Evolutionary conservation across 2,329 filamentous ascomycete genomes (phyloP).

Genomic region (Malbranchea cinnamomea): DNA sequence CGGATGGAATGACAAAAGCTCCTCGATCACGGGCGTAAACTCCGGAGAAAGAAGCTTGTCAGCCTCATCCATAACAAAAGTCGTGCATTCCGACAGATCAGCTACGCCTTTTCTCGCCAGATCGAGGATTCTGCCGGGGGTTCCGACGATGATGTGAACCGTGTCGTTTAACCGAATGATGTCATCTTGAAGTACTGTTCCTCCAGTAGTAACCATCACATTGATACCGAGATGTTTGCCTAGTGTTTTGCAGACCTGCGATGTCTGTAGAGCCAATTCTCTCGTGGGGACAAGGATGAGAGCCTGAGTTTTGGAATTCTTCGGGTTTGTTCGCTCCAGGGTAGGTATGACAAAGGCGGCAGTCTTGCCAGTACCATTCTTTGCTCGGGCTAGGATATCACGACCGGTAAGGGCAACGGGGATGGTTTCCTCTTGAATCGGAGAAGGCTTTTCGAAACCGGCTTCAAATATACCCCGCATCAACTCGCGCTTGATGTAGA

Average conservation of each 20-base stretch:
- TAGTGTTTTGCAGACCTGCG: slow-evolving; percentile 95
- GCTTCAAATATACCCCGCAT: slow-evolving; percentile 99
- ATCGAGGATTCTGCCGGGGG: slow-evolving; percentile 89
- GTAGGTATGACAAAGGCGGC: slow-evolving; percentile 95
- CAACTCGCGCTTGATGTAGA: slow-evolving; percentile 83
- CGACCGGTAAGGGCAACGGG: slow-evolving; percentile 88
- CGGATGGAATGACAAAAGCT: slow-evolving; percentile 85
- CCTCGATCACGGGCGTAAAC: slow-evolving; percentile 95
- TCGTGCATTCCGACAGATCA: slow-evolving; percentile 87
- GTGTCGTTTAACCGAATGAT: slow-evolving; percentile 88
- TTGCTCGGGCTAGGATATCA: slow-evolving; percentile 89
- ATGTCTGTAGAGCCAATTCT: slow-evolving; percentile 95
- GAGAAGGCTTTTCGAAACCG: slow-evolving; percentile 95
- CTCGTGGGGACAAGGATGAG: slow-evolving; percentile 91
- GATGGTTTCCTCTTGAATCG: slow-evolving; percentile 98
- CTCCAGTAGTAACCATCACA: slow-evolving; percentile 98
- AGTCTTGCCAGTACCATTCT: slow-evolving; percentile 98
- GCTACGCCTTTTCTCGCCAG: slow-evolving; percentile 92
- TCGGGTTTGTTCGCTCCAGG: slow-evolving; percentile 90
- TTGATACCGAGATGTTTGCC: slow-evolving; percentile 96
- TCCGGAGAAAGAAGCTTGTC: slow-evolving; percentile 95
- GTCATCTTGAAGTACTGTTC: slow-evolving; percentile 87
- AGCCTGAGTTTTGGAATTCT: slow-evolving; percentile 89
- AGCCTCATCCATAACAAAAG: slow-evolving; percentile 99
- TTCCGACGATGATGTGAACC: slow-evolving; percentile 95